Conservation (phyloP, 805 yeast species). For the Teunomyces lycoperdinae region DNA sequence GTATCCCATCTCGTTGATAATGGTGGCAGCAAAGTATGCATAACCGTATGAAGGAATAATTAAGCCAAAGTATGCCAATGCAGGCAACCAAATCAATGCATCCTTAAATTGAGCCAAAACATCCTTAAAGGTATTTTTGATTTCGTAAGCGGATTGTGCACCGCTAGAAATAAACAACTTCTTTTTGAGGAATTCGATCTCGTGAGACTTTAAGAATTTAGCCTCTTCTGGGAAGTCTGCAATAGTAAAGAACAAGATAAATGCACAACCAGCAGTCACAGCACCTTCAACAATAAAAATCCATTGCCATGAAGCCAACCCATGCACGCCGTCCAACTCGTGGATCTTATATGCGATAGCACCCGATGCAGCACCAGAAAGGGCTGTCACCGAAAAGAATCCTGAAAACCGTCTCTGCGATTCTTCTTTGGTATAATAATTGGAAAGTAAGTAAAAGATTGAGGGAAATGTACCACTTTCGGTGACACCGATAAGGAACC, state of each 20-base stretch:
- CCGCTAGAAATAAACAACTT: conserved; percentile 55
- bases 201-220: conserved; percentile 47
- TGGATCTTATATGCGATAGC: conserved; percentile 65
- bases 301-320: conserved; percentile 49
- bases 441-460: conserved; percentile 64
- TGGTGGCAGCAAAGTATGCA: conserved; percentile 70
- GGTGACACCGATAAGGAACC: conserved; percentile 63
- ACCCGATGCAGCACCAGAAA: conserved; percentile 80
- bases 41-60: conserved; percentile 75
- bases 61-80: conserved; percentile 60
- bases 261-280: conserved; percentile 33
- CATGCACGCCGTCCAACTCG: conserved; percentile 47
- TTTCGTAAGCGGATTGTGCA: conserved; percentile 47
- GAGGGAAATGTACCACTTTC: conserved; percentile 78
- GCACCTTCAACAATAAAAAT: conserved; percentile 49
- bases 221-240: conserved; percentile 75
- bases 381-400: conserved; percentile 67
- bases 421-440: conserved; percentile 62
- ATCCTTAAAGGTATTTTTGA: conserved; percentile 45
- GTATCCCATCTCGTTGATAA: conserved; percentile 59
- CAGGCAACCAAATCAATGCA: conserved; percentile 54
- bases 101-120: conserved; percentile 54
- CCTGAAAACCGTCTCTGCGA: conserved; percentile 67
- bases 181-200: conserved; percentile 52
- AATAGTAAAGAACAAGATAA: conserved; percentile 45